Base-by-base conservation (phyloP, 2,329 filamentous ascomycete genomes). In the Botrytis cinerea region DNA sequence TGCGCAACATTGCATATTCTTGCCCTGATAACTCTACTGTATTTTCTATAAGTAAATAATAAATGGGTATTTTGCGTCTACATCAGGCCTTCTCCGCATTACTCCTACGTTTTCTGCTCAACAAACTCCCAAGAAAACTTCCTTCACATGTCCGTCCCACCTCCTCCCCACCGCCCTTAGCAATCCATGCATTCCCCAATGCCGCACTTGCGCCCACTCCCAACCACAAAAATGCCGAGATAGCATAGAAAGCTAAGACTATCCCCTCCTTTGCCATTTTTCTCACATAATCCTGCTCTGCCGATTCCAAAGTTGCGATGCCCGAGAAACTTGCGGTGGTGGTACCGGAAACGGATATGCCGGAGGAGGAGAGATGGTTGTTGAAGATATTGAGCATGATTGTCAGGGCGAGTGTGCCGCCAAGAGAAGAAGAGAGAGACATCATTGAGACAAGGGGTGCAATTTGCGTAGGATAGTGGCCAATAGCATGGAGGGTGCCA, bases 371-470 rank as follows among this genome's bases (percentile, higher is more conserved):
- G 20, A 74, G 43, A 7, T 80, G 82, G 75, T 92, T 92, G 78
- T 91, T 91, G 80, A 92, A 92, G 1, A 92, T 89, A 14, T 87
- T 86, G 22, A 89, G 86, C 90, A 92, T 92, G 77, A 92, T 85
- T 0, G 90, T 91, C 63, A 92, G 83, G 0, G 87, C 87, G 4
- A 92, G 81, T 0, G 90, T 91, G 20, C 91, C 90, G 5, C 91
- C 90, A 38, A 93, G 87, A 0, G 89, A 88, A 25, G 87, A 74
- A 3, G 89, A 85, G 71, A 92, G 88, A 0, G 86, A 84, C 80
- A 91, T 85, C 16, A 92, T 79, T 0, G 87, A 88, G 73, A 90
- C 86, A 5, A 91, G 87, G 0, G 86, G 83, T 0, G 90, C 86
- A 20, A 91, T 87, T 43, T 86, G 82, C 6, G 84, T 80, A 0